A percentile compares a stretch with the other conserved stretches of the same genome.
Evolutionary conservation across 805 yeast species (phyloP).

Genomic region (Starmerella cellae): DNA sequence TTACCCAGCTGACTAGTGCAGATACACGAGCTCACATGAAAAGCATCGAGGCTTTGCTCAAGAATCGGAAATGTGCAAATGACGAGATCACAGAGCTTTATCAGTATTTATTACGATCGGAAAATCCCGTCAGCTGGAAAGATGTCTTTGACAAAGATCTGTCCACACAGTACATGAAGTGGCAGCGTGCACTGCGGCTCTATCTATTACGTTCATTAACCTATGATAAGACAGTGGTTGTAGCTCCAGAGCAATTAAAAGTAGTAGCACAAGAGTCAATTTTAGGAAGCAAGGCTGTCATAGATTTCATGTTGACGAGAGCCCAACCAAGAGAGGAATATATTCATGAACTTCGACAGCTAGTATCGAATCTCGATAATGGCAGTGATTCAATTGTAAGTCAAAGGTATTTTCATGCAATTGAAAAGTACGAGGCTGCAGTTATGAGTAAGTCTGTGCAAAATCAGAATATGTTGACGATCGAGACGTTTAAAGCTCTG

Average conservation of each 20-base stretch:
- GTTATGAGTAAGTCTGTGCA: too few species aligned
- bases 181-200: conserved; percentile 2
- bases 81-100: background rate
- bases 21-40: too few species aligned
- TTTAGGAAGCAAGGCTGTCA: conserved; percentile 1
- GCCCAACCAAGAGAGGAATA: background rate
- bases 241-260: background rate
- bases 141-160: background rate
- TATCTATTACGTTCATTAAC: conserved; percentile 1
- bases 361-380: background rate
- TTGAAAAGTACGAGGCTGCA: too few species aligned
- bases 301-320: conserved; percentile 3
- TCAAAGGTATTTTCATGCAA: too few species aligned
- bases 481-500: background rate
- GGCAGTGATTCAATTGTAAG: too few species aligned
- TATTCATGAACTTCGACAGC: background rate
- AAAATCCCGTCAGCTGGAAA: background rate
- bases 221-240: background rate
- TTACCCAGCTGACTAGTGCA: too few species aligned
- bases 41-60: background rate
- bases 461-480: too few species aligned
- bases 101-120: background rate
- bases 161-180: background rate
- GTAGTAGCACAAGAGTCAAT: too few species aligned
- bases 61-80: background rate